Base-by-base conservation (phyloP, 1,284 basidiomycete species). In the Papiliotrema nemorosa region DNA sequence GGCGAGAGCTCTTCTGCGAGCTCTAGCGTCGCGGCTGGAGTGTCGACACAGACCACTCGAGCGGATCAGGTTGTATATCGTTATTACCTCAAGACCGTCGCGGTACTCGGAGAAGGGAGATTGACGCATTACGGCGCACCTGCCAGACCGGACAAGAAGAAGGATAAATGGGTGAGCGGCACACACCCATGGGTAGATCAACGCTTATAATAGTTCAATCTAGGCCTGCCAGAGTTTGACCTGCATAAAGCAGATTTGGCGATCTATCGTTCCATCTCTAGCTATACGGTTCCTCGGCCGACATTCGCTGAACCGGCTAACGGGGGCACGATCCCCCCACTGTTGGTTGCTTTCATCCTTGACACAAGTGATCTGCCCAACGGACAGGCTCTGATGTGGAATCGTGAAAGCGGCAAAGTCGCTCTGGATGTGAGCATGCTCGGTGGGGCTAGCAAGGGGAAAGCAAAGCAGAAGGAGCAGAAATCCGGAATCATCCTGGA, bases 71-170 rank as follows among this genome's bases (percentile, higher is more conserved):
- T 75, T 10, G 55, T 74, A 3, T 62, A 74, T 57, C 59, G 71
- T 14, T 69, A 69, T 44, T 74, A 75, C 52, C 58, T 75, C 52
- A 75, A 75, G 62, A 73, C 71, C 0, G 67, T 75, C 13, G 64
- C 55, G 14, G 63, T 75, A 14, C 58, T 75, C 13, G 67, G 68
- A 10, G 72, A 75, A 29, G 69, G 61, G 1, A 54, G 72, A 16
- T 54, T 74, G 51, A 70, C 68, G 9, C 72, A 74, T 54, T 61
- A 64, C 52, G 63, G 57, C 16, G 40, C 44, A 7, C 47, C 46
- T 14, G 45, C 49, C 14, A 50, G 50, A 16, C 55, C 52, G 12
- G 66, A 73, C 41, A 52, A 49, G 50, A 70, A 67, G 63, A 59
- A 68, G 53, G 73, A 75, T 50, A 67, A 69, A 57, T 75, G 73